Evolutionary conservation across 208 protist species (phyloP), one percentile per base, ranked within the genome.

Genomic region (Wallacemonas sp.): DNA sequence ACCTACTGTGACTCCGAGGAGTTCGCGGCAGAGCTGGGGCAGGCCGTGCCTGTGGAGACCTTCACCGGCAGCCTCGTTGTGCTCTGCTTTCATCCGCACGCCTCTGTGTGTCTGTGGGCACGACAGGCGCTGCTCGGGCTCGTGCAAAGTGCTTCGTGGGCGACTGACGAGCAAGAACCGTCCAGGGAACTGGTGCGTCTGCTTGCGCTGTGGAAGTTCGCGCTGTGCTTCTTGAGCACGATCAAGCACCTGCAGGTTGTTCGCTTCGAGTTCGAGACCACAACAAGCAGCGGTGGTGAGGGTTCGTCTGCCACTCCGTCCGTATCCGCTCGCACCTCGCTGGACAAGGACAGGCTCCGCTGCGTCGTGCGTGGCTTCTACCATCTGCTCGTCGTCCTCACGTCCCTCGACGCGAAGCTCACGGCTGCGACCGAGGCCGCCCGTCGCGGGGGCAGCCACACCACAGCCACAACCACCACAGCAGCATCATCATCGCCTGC

Each of bases 361-460:
- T 11, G 29, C 12, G 56, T 88, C 3, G 60, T 63, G 14, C 80
- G 87, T 11, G 84, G 76, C n/a, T 55, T 83, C 48, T 70, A 73
- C 38, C 69, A 80, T 58, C 27, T 91, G 3, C 61, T 87, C 12
- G 76, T 79, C 0, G 19, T 91, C 21, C 65, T 94, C n/a, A 79
- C 75, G 30, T 47, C 36, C 3, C 64, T 87, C 26, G 82, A 90
- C 63, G 43, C 8, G 52, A 69, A 21, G 49, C 52, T 56, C n/a
- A 26, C 43, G 43, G 57, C 30, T 17, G 30, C 57, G 0, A 56
- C 54, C 34, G 47, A 27, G 49, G 66, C 21, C 27, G 23, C 41
- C 26, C 60, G 12, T 21, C 26, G 30, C 21, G 38, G 24, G 1
- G 30, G 23, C 41, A 4, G 9, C n/a, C n/a, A n/a, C n/a, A n/a